Conservation (phyloP, 805 yeast genomes). For the Spathaspora passalidarum region DNA sequence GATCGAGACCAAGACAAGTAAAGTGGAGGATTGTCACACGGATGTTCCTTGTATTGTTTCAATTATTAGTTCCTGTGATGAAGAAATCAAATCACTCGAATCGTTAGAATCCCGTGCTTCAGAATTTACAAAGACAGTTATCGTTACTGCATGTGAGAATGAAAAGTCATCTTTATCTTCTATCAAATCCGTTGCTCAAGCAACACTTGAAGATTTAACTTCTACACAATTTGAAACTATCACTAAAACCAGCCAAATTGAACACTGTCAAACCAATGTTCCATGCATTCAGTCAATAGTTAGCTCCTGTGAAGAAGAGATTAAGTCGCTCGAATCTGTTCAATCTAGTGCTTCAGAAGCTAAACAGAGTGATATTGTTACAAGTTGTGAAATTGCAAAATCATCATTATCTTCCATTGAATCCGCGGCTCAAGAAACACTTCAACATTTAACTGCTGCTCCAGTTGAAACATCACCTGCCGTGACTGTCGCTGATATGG, state of each 20-base stretch:
- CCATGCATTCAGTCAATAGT: constrained; percentile 1
- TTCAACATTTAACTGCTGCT: neutral
- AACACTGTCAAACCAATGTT: neutral
- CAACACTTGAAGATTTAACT: neutral
- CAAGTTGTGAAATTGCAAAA: constrained; percentile 5
- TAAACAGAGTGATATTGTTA: constrained; percentile 2
- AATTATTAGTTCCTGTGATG: too few species aligned
- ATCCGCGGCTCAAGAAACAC: constrained; percentile 6
- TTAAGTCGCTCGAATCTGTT: constrained; percentile 6
- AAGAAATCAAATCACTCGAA: too few species aligned
- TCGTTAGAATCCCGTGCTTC: too few species aligned
- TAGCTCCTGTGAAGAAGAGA: constrained; percentile 9
- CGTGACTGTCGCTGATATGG: neutral
- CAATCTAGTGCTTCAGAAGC: constrained; percentile 4
- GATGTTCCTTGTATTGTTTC: too few species aligned
- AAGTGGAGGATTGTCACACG: too few species aligned
- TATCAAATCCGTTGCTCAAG: too few species aligned
- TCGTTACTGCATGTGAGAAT: too few species aligned
- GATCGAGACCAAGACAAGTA: too few species aligned
- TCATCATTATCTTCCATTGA: constrained; percentile 4
- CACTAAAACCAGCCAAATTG: neutral
- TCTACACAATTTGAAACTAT: constrained; percentile 1
- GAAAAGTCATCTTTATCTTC: too few species aligned
- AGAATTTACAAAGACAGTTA: too few species aligned
- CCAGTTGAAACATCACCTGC: neutral